phyloP scores from a whole-genome alignment of 176 grass and related monocot genomes.

The Aegilops bicornis region DNA sequence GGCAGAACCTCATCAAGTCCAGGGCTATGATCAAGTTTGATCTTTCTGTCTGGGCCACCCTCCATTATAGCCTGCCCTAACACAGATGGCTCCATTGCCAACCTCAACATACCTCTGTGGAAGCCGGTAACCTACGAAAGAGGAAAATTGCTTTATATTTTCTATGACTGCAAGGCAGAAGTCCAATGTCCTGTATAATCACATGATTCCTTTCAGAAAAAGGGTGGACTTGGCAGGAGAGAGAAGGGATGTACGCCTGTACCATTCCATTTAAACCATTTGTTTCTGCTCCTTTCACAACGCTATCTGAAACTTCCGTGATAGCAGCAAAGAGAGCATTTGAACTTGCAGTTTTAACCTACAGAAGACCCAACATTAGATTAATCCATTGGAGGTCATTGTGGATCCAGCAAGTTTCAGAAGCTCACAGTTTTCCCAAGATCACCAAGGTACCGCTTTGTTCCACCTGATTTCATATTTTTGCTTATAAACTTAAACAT shows the following conservation, averaged over 20 bases:
- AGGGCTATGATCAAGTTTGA: conserved; percentile 76
- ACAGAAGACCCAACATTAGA: conserved; percentile 34
- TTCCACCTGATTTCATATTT: conserved; percentile 78
- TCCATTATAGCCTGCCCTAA: conserved; percentile 83
- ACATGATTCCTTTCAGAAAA: not conserved
- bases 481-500: conserved; percentile 99
- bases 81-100: conserved; percentile 90
- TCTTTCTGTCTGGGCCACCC: conserved; percentile 80
- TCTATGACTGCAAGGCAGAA: not conserved
- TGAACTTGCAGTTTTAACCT: conserved; percentile 88
- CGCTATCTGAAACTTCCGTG: conserved; percentile 81
- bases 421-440: conserved; percentile 83
- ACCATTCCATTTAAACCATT: conserved; percentile 91
- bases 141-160: not conserved
- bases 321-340: conserved; percentile 79
- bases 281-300: conserved; percentile 83
- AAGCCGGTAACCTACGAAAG: conserved; percentile 70
- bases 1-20: conserved; percentile 76
- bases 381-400: conserved; percentile 26
- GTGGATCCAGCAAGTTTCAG: conserved; percentile 31
- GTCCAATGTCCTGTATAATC: not conserved
- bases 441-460: conserved; percentile 90
- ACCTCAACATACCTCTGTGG: conserved; percentile 77
- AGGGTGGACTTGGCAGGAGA: not conserved
- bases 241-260: conserved; percentile 9